Base-by-base conservation (phyloP, 169 alveolate species). In the Eimeria sp. region DNA sequence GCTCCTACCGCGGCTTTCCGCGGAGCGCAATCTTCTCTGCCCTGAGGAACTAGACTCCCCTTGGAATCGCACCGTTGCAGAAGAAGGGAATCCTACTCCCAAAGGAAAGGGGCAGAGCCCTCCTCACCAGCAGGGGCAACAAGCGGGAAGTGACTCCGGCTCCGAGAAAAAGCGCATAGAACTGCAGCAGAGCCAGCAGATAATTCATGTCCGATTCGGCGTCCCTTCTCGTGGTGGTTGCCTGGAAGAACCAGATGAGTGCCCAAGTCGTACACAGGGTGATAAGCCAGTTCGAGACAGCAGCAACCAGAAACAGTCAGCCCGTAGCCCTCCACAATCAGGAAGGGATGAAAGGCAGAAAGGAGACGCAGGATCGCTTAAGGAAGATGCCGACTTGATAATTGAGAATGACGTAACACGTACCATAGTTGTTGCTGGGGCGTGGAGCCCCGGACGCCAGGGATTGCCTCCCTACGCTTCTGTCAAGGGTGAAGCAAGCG, bases 401-500 rank as follows among this genome's bases (percentile, higher is more conserved):
- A 18, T 87, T 54, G 83, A 87, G 52, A 52, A 87, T 64, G 72
- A 87, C 0, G 60, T 43, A 52, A 87, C 83, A 14, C 78, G 82
- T 40, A 64, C 93, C 64, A 60, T 87, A 87, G 27, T 87, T 11
- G 82, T 87, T 40, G 93, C 76, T 43, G 93, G 93, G 46, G 80
- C 93, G 82, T 87, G 93, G 93, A 52, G 76, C 20, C 93, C 93
- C 27, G 93, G 93, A 37, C 78, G 82, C n/a, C 93, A 87, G 64
- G 93, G 83, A 3, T 64, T 87, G 56, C 78, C 83, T 58, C 93
- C 93, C 60, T 87, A 62, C 16, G 60, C 93, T 13, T 43, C 93
- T 23, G 80, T 64, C 93, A 62, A 43, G 46, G 83, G 83, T 64
- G 93, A 87, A n/a, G 83, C 80, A 2, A 40, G 60, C n/a, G 93